phyloP scores from a whole-genome alignment of 2,329 filamentous ascomycete genomes.

The Colletotrichum musae region DNA sequence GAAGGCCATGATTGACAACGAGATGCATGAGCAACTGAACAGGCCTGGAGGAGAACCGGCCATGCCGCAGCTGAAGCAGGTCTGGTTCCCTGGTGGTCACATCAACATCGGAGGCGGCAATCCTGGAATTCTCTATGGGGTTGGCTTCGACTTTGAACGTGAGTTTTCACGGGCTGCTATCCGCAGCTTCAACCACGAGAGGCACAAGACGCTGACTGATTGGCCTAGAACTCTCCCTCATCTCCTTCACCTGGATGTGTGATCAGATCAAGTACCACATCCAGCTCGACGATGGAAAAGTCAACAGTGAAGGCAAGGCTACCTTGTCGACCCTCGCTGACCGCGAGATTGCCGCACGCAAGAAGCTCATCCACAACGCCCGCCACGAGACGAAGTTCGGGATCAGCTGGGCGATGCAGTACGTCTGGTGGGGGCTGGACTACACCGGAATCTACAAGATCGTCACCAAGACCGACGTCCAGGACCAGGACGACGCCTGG shows the following conservation, averaged over 20 bases:
- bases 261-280: constrained; percentile 4
- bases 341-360: constrained; percentile 4
- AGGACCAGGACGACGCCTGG: constrained; percentile 18
- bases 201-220: background rate
- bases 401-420: background rate
- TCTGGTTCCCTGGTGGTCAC: constrained; percentile 36
- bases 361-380: background rate
- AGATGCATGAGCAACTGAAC: background rate
- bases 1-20: background rate
- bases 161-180: background rate
- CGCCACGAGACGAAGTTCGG: background rate
- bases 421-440: background rate
- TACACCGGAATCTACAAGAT: background rate
- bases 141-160: constrained; percentile 22
- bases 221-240: constrained; percentile 34
- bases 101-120: constrained; percentile 34
- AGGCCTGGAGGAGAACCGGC: background rate
- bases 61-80: constrained; percentile 11
- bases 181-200: background rate
- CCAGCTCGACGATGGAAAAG: background rate
- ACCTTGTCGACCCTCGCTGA: constrained; percentile 7
- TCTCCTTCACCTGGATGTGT: constrained; percentile 42
- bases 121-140: background rate
- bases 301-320: too few species aligned
- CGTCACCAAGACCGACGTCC: background rate